Conservation (phyloP, 371 early-diverging fungal genomes). For the Syncephalastrum sp. region DNA sequence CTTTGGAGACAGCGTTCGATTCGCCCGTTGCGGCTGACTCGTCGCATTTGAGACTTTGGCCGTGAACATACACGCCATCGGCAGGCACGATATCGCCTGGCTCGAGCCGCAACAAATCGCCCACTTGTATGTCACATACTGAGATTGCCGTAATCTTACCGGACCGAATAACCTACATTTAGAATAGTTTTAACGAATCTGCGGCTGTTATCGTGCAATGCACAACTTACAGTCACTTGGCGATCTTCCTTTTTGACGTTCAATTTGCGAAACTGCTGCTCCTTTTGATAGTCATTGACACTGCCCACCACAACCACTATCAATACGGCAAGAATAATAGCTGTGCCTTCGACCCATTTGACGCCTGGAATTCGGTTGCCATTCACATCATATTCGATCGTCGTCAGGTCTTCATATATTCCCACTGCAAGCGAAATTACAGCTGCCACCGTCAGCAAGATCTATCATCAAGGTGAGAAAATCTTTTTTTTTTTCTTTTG, state of each 20-base stretch:
- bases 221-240: conserved; percentile 51
- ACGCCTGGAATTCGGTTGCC: conserved; percentile 47
- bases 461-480: conserved; percentile 22
- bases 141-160: conserved; percentile 72
- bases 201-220: background rate
- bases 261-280: conserved; percentile 78
- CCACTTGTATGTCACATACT: conserved; percentile 83
- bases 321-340: conserved; percentile 77
- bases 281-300: conserved; percentile 87
- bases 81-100: conserved; percentile 92
- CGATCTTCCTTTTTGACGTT: conserved; percentile 83
- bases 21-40: conserved; percentile 94
- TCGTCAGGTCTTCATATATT: conserved; percentile 76
- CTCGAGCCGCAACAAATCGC: conserved; percentile 86
- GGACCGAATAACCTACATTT: conserved; percentile 62
- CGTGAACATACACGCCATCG: conserved; percentile 83
- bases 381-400: conserved; percentile 31
- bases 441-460: conserved; percentile 80
- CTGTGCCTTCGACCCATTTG: conserved; percentile 77
- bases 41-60: conserved; percentile 85
- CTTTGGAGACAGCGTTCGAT: conserved; percentile 72
- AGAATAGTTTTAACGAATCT: background rate
- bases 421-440: conserved; percentile 85
- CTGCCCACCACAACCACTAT: conserved; percentile 79
- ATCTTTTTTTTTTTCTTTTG: background rate